Percentiles rank a stretch among this genome's conserved stretches.
These are phyloP conservation scores for Russula dissimulans DNA, from an alignment of 768 basidiomycete genomes.

Conservation along the genomic window DNA sequence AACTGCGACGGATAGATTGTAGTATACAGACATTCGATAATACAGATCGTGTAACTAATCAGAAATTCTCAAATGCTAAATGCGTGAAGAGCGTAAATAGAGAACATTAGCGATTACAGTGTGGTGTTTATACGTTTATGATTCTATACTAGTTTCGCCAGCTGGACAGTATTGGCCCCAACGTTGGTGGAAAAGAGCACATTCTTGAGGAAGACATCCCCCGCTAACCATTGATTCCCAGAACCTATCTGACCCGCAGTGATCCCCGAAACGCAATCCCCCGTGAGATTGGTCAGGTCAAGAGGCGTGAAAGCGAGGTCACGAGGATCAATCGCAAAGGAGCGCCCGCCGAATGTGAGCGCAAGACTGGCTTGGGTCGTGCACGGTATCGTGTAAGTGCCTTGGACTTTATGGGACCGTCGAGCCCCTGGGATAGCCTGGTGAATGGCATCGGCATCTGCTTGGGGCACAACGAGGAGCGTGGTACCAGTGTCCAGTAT, in stretches of 20 bases:
- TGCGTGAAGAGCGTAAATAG: not conserved
- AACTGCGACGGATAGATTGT: no score
- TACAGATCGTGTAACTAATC: no score
- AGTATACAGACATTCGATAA: not conserved
- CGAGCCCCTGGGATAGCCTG: slow-evolving; percentile 45
- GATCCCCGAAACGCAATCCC: slow-evolving; percentile 67
- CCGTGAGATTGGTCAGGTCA: slow-evolving; percentile 40
- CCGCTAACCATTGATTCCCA: slow-evolving; percentile 58
- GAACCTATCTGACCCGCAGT: slow-evolving; percentile 51
- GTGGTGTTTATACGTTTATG: no score
- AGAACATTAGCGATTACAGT: not conserved
- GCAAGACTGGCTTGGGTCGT: slow-evolving; percentile 43
- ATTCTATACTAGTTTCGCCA: slow-evolving; percentile 22
- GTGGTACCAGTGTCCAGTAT: slow-evolving; percentile 50
- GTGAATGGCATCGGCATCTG: slow-evolving; percentile 50
- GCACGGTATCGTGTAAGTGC: slow-evolving; percentile 58
- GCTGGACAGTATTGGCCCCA: slow-evolving; percentile 44
- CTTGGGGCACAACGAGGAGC: slow-evolving; percentile 32
- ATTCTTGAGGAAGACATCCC: slow-evolving; percentile 73
- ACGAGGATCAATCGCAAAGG: slow-evolving; percentile 54
- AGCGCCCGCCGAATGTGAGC: slow-evolving; percentile 46
- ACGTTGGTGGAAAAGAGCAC: slow-evolving; percentile 63
- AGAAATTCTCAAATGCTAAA: not conserved
- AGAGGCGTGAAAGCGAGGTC: slow-evolving; percentile 56
- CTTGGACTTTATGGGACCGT: slow-evolving; percentile 31